Base-by-base conservation (phyloP, 768 basidiomycete species). In the Arthromyces matolae region DNA sequence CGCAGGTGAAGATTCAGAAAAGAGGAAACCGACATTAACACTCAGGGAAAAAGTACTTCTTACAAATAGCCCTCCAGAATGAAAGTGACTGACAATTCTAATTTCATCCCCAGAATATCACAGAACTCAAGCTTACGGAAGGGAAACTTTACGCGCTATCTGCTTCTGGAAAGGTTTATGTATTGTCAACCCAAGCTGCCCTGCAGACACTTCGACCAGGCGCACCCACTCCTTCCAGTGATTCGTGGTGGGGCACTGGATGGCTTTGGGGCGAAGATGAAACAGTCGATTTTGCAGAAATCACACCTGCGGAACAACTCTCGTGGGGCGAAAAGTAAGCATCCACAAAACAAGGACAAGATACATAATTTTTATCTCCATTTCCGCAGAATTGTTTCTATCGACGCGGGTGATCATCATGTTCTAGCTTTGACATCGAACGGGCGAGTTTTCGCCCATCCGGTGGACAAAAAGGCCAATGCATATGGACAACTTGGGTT, bases 401-500 rank as follows among this genome's bases (percentile, higher is more conserved):
- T 97, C 19, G 78, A 83, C 4, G 79, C 86, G 2, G 93, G 93
- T 12, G 64, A 70, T 12, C 79, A 84, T 59, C 86, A 89, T 60
- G 67, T 89, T 8, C 75, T 89, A n/a, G 85, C 81, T 4, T 62
- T 86, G 32, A 86, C 86, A 8, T 84, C 81, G 8, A 71, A 69
- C 24, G 92, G 92, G 2, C 84, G 90, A 38, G 77, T 86, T 4
- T 93, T 88, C 61, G 78, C 83, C 2, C 81, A 90, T 58, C 89
- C 93, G 0, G 71, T 89, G 34, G 80, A 79, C 53, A 80, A 80
- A 53, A 63, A 76, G 8, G 93, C 87, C 23, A 97, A 97, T 65
- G 68, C 77, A 1, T 79, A 83, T 60, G 88, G 89, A 1, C 93
- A 96, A 61, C 80, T 97, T 7, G 93, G 93, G 6, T 75, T 88